Evolutionary conservation across 108 stramenopile genomes (phyloP).

Genomic region (Chaetoceros muelleri): DNA sequence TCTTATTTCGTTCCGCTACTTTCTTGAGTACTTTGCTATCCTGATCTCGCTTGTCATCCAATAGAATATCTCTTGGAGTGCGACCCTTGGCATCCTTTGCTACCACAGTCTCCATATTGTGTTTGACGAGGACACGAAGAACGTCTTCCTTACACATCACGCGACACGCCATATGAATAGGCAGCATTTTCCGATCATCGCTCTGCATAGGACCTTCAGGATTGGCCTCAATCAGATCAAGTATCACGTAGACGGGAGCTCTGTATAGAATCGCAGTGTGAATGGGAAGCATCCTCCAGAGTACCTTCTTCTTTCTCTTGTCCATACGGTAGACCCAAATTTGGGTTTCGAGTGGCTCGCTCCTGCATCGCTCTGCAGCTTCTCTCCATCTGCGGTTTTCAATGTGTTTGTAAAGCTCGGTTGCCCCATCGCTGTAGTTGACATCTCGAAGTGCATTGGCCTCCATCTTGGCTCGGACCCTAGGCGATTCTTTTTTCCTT

Average conservation of each 20-base stretch:
- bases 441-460: not conserved
- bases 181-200: not conserved
- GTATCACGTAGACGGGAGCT: not conserved
- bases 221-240: not conserved
- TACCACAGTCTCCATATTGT: not conserved
- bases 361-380: not conserved
- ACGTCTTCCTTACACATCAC: not conserved
- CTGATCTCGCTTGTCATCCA: not conserved
- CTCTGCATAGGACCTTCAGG: not conserved
- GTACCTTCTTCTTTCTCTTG: not conserved
- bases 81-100: not conserved
- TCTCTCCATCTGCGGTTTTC: not conserved
- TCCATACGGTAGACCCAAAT: not conserved
- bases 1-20: not conserved
- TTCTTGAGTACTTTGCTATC: not conserved
- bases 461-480: not conserved
- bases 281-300: not conserved
- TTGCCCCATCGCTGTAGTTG: not conserved
- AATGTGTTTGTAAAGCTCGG: not conserved
- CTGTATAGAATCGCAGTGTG: not conserved
- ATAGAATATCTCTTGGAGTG: not conserved
- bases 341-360: not conserved
- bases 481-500: not conserved
- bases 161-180: not conserved
- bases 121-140: not conserved